phyloP scores from a whole-genome alignment of 2,329 filamentous ascomycete genomes.

The Diaporthe ilicicola region DNA sequence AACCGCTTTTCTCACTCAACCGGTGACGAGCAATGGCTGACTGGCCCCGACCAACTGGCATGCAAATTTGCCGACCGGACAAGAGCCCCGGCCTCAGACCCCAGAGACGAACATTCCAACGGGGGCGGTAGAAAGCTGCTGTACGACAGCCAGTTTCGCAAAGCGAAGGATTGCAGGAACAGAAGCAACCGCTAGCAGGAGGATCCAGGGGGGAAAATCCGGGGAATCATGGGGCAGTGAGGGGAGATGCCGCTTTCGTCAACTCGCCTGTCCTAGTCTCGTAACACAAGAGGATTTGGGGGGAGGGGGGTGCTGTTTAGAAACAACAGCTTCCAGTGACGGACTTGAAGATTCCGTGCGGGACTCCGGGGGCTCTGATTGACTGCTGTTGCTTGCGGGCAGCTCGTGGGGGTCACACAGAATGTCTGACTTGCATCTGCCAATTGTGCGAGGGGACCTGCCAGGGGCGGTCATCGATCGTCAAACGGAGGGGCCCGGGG shows the following conservation, averaged over 20 bases:
- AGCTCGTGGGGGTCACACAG: conserved; percentile 11
- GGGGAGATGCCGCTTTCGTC: not conserved
- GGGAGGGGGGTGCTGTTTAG: not conserved
- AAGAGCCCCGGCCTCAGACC: not conserved
- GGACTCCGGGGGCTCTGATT: not conserved
- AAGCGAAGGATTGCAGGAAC: not conserved
- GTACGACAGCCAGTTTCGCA: not conserved
- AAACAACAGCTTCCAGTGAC: not conserved
- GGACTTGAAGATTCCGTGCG: conserved; percentile 8
- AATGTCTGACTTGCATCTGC: conserved; percentile 18
- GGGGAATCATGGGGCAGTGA: not conserved
- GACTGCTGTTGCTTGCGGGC: not conserved
- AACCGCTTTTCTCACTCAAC: not conserved
- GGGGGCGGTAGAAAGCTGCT: not conserved
- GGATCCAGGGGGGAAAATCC: not conserved
- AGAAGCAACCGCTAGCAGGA: conserved; percentile 7
- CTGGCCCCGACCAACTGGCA: not conserved
- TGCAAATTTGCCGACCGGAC: conserved; percentile 8
- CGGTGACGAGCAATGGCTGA: not conserved
- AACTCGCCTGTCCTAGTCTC: not conserved
- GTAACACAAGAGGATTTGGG: not conserved
- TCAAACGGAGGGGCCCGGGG: not conserved
- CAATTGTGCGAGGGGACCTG: conserved; percentile 8
- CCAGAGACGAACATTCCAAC: conserved; percentile 1
- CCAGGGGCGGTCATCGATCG: conserved; percentile 18